phyloP scores from a whole-genome alignment of 345 rosid species.

The Sapria himalayana region DNA sequence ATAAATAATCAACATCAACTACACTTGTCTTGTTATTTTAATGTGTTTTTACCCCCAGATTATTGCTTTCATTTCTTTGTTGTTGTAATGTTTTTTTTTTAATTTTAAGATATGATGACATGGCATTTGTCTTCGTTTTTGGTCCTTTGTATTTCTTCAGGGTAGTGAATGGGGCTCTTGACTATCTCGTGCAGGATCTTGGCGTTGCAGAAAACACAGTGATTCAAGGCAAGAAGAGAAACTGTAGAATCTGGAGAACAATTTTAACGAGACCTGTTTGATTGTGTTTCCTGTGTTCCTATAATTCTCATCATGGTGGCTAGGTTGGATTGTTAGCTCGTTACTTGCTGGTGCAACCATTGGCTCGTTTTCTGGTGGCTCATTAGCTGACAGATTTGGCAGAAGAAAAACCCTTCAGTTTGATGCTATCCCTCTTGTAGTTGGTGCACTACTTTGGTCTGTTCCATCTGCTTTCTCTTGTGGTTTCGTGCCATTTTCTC shows the following conservation, averaged over 20 bases:
- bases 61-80: background rate
- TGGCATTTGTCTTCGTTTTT: too few relatives aligned
- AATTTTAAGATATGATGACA: too few relatives aligned
- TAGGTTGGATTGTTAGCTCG: slow-evolving; percentile 95
- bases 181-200: slow-evolving; percentile 88
- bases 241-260: background rate
- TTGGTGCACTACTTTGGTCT: slow-evolving; percentile 79
- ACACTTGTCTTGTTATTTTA: too few relatives aligned
- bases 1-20: too few relatives aligned
- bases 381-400: slow-evolving; percentile 89
- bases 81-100: background rate
- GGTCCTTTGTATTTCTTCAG: slow-evolving; percentile 21
- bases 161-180: slow-evolving; percentile 92
- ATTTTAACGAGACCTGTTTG: background rate
- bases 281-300: background rate
- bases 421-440: slow-evolving; percentile 77
- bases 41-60: background rate
- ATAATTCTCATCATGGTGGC: slow-evolving; percentile 6
- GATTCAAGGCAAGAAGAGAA: slow-evolving; percentile 45
- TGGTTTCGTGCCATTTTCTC: slow-evolving; percentile 2
- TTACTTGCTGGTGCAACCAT: slow-evolving; percentile 92
- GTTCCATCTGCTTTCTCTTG: slow-evolving; percentile 5
- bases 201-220: slow-evolving; percentile 71
- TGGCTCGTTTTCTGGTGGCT: slow-evolving; percentile 91
- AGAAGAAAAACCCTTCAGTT: slow-evolving; percentile 76